phyloP scores from a whole-genome alignment of 441 rosid genomes.

The Bruguiera hainesii region DNA sequence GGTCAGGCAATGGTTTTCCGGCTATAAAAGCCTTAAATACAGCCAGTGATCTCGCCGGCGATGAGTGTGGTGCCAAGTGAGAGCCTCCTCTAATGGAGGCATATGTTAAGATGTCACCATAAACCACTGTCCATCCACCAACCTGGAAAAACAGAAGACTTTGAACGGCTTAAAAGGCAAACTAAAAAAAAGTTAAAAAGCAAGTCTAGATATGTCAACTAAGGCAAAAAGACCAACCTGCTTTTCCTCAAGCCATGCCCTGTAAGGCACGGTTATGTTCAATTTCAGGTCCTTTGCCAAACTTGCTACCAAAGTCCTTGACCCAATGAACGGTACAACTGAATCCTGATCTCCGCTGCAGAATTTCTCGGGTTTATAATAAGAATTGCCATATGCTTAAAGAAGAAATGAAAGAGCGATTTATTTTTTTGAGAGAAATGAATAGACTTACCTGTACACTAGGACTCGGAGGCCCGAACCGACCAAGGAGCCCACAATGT shows the following conservation, averaged over 20 bases:
- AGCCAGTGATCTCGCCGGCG: conserved; percentile 40
- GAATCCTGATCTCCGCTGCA: conserved; percentile 53
- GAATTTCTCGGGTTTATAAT: not conserved
- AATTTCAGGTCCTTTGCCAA: conserved; percentile 37
- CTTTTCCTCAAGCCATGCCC: conserved; percentile 40
- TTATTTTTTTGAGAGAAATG: no score
- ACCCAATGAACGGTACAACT: conserved; percentile 37
- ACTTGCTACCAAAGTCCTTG: conserved; percentile 24
- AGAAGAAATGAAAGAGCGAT: not conserved
- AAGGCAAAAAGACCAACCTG: conserved; percentile 26
- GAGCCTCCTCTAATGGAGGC: conserved; percentile 58
- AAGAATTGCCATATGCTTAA: not conserved
- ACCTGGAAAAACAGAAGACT: conserved; percentile 25
- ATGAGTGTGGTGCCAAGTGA: conserved; percentile 49
- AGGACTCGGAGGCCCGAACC: conserved; percentile 38
- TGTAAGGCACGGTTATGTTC: conserved; percentile 34
- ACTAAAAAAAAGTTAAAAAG: no score
- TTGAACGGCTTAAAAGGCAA: no score
- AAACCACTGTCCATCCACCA: conserved; percentile 61
- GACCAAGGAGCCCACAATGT: conserved; percentile 33
- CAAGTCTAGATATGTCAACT: no score
- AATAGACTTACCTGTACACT: conserved; percentile 32
- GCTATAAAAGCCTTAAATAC: conserved; percentile 38
- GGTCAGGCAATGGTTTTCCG: conserved; percentile 37
- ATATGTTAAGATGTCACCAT: conserved; percentile 32